Base-by-base conservation (phyloP, 2,329 filamentous ascomycete genomes). In the Colletotrichum tabaci region DNA sequence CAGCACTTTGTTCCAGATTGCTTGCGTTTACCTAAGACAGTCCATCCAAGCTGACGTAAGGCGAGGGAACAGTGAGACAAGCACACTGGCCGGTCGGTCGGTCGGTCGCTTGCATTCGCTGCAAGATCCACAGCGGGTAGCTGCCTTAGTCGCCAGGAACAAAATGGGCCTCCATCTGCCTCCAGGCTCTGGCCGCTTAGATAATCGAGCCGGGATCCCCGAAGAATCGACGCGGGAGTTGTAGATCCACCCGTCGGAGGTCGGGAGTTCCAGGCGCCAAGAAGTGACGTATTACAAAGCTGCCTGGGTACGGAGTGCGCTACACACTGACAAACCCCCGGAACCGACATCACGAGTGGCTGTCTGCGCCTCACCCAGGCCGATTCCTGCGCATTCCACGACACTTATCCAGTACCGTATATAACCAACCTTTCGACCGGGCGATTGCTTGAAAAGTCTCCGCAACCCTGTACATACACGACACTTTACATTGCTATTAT, bases 211-310 rank as follows among this genome's bases (percentile, higher is more conserved):
- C 64, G 23, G 52, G n/a, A 18, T 58, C 4, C 9, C 70, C 60
- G 61, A 55, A 40, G 52, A 26, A 68, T 63, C 49, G n/a, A 57
- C 52, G 26, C 26, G 23, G 18, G 13, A 16, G 26, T 61, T 16
- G 21, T 30, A 35, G 61, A 52, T 44, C 68, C 68, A 68, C 57
- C 38, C 23, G 30, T 10, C 21, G 23, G 8, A 50, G 12, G 8
- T 9, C 30, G 10, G 16, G 60, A 66, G 55, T 66, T 50, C 64
- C 50, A 44, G 40, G 46, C 47, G 46, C 44, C 52, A 46, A 49
- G 63, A 50, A n/a, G 66, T 79, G 79, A 79, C 79, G 81, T 79
- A 84, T 84, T 83, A 84, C 82, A 82, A 84, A 84, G 82, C 82
- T 81, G 74, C 74, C 67, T 68, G 60, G 30, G 30, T 2, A 9